Conservation (phyloP, 495 filamentous ascomycete species). For the Neurospora sp. region DNA sequence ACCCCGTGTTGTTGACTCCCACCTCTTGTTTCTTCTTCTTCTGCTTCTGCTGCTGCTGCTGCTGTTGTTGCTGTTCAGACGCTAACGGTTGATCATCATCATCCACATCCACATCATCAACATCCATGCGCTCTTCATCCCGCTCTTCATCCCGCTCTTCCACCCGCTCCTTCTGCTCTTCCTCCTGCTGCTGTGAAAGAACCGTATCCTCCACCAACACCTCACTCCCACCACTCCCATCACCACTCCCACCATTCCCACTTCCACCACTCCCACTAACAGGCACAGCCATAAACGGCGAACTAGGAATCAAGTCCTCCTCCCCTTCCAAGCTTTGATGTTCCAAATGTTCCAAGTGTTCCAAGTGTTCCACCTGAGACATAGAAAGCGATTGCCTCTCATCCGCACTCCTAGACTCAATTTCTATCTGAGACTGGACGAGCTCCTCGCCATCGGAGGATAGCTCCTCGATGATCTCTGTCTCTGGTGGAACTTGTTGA, state of each 20-base stretch:
- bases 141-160: background rate
- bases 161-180: conserved; percentile 1
- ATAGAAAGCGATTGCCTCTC: background rate
- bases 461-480: background rate
- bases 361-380: background rate
- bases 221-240: background rate
- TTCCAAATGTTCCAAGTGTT: background rate
- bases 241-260: background rate
- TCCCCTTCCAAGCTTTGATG: background rate
- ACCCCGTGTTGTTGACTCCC: background rate
- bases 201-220: background rate
- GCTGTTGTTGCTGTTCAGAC: background rate
- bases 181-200: background rate
- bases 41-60: background rate
- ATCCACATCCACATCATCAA: conserved; percentile 1
- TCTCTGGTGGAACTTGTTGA: background rate
- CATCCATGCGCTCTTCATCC: conserved; percentile 1
- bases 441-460: background rate
- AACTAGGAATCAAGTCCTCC: background rate
- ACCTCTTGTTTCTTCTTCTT: background rate
- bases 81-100: background rate
- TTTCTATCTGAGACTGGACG: background rate
- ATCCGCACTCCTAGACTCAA: background rate
- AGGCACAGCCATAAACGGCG: background rate
- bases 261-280: background rate